Evolutionary conservation across 2,329 filamentous ascomycete species (phyloP), one percentile per base, ranked within the genome.

Genomic region (Tothia fuscella): DNA sequence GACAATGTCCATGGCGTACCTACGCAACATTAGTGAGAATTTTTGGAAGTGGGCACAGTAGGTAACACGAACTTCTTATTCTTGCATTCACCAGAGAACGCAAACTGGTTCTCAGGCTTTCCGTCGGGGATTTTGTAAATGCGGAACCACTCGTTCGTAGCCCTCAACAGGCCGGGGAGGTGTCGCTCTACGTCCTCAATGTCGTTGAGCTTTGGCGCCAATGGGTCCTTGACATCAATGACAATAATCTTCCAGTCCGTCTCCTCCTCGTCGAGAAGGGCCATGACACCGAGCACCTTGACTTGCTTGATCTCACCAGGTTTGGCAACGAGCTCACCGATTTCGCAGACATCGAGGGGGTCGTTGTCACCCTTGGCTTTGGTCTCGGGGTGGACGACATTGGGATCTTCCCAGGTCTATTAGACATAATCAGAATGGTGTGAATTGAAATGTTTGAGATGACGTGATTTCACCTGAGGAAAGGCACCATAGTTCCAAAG

Each of bases 51-150:
- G 4, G 32, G 28, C 7, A n/a, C n/a, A 30, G 17, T 25, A 13
- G 14, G 35, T 14, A 31, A 13, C 4, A 36, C 74, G 51, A 54
- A 87, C 82, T 82, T 86, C 80, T 88, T 93, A 81, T 98, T 98
- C 82, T 98, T 98, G 84, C 89, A 96, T 76, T 98, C 91, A 72
- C 91, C 91, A 46, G 88, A 95, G 75, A 98, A 98, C 58, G 91
- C 91, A 62, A 98, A 98, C 73, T 96, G 91, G 80, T 98, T 98
- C 82, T 98, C 91, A 57, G 89, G 88, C 87, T 98, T 98, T 75
- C 91, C 91, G 63, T 98, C 91, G 62, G 91, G 91, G 69, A 98
- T 98, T 78, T 98, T 98, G 82, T 98, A 98, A 78, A 98, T 98
- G 67, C 91, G 87, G 87, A 98, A 98, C 91, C 91, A 98, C 75